These are phyloP conservation scores for Cyclospora cayetanensis DNA, from an alignment of 169 alveolate genomes.

Conservation along the genomic window DNA sequence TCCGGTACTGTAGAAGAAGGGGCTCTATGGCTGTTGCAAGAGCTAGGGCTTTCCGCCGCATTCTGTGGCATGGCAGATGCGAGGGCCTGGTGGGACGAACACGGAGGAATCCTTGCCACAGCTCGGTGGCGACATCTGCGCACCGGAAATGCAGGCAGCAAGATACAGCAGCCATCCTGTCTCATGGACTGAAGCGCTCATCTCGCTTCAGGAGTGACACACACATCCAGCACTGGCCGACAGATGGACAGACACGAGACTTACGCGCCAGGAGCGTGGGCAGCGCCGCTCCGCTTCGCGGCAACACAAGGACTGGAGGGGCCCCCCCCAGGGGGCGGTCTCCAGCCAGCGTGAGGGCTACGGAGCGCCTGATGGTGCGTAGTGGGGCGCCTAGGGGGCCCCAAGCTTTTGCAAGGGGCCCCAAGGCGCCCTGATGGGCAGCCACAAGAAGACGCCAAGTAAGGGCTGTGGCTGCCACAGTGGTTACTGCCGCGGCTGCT, in stretches of 20 bases:
- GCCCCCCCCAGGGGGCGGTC: neutral
- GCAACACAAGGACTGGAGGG: neutral
- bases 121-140: neutral
- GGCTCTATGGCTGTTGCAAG: too few relatives aligned
- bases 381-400: constrained; percentile 12
- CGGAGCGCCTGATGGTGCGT: neutral
- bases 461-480: neutral
- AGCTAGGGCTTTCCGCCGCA: too few relatives aligned
- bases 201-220: too few relatives aligned
- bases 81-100: neutral
- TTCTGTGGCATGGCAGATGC: neutral
- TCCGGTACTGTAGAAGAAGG: neutral
- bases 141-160: too few relatives aligned
- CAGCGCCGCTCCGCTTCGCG: neutral
- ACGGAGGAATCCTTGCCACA: neutral
- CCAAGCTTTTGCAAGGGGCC: neutral
- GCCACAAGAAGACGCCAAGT: neutral
- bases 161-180: neutral
- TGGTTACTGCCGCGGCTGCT: neutral
- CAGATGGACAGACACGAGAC: neutral
- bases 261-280: neutral
- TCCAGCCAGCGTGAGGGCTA: neutral
- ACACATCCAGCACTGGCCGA: neutral
- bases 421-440: neutral
- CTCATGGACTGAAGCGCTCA: too few relatives aligned